phyloP scores from a whole-genome alignment of 768 basidiomycete species.

The Pulveroboletus sp. region DNA sequence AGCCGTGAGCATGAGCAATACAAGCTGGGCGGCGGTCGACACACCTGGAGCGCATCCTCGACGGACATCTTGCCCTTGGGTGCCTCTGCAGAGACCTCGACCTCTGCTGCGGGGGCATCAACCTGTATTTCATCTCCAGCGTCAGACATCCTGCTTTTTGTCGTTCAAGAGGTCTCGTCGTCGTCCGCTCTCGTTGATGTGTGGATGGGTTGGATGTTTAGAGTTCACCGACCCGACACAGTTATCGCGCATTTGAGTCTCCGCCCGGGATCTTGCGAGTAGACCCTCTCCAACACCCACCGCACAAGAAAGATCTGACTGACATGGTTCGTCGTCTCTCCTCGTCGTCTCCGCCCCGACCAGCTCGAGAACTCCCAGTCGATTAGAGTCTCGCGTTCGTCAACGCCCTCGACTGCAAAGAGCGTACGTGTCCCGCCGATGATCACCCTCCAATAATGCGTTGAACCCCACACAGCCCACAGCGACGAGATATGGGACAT shows the following conservation, averaged over 20 bases:
- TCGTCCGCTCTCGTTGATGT: constrained; percentile 96
- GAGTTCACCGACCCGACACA: constrained; percentile 38
- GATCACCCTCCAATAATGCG: not conserved
- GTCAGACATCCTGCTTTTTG: constrained; percentile 79
- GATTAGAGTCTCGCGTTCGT: constrained; percentile 66
- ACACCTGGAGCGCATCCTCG: constrained; percentile 88
- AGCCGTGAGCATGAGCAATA: constrained; percentile 4
- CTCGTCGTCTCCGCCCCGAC: not conserved
- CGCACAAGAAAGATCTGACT: too few relatives aligned
- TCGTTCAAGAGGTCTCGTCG: constrained; percentile 56
- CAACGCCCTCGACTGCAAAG: constrained; percentile 68
- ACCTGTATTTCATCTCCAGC: constrained; percentile 93
- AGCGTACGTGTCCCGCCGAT: constrained; percentile 48
- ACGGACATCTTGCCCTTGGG: constrained; percentile 95
- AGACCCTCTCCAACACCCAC: not conserved
- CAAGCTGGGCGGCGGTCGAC: constrained; percentile 6
- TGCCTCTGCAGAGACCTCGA: constrained; percentile 81
- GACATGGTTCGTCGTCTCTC: constrained; percentile 28
- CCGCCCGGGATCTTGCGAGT: constrained; percentile 50
- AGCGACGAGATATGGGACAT: constrained; percentile 76
- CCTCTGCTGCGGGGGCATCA: constrained; percentile 55
- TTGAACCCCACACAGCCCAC: constrained; percentile 50
- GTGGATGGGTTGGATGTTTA: constrained; percentile 44
- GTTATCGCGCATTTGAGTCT: constrained; percentile 39
- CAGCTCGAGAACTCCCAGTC: constrained; percentile 18